Evolutionary conservation across 2,329 filamentous ascomycete genomes (phyloP).

Genomic region (Talaromyces sp.): DNA sequence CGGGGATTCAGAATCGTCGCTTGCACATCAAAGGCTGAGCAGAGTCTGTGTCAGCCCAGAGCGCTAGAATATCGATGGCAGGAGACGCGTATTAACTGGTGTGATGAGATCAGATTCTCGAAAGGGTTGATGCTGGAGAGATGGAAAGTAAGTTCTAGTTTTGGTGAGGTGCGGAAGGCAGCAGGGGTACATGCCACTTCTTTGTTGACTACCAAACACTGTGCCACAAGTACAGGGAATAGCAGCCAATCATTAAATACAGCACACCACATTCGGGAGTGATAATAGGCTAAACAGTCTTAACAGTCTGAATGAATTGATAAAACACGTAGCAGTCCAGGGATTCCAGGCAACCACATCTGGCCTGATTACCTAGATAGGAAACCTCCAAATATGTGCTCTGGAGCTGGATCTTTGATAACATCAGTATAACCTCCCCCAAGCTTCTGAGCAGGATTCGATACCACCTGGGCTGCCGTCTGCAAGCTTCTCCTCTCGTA

Average conservation of each 20-base stretch:
- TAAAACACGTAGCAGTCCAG: not conserved
- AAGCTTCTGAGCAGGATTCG: too few species aligned
- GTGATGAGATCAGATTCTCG: conserved; percentile 3
- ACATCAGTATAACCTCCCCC: too few species aligned
- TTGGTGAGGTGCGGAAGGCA: too few species aligned
- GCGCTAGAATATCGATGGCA: not conserved
- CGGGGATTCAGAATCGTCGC: not conserved
- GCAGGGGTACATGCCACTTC: too few species aligned
- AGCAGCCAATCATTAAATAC: conserved; percentile 4
- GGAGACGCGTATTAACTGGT: conserved; percentile 1
- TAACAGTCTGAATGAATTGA: not conserved
- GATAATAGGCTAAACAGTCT: not conserved
- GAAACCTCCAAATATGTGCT: too few species aligned
- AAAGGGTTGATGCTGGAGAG: not conserved
- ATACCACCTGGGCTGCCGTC: too few species aligned
- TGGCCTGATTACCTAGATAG: too few species aligned
- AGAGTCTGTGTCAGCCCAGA: not conserved
- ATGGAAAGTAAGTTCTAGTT: too few species aligned
- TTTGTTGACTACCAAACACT: not conserved
- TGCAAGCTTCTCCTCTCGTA: too few species aligned
- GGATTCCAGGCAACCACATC: too few species aligned
- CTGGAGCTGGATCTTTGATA: too few species aligned
- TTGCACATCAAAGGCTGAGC: not conserved
- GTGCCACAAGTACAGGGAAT: not conserved
- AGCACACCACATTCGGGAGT: not conserved